Conservation (phyloP, 805 yeast genomes). For the Wickerhamomyces alni region DNA sequence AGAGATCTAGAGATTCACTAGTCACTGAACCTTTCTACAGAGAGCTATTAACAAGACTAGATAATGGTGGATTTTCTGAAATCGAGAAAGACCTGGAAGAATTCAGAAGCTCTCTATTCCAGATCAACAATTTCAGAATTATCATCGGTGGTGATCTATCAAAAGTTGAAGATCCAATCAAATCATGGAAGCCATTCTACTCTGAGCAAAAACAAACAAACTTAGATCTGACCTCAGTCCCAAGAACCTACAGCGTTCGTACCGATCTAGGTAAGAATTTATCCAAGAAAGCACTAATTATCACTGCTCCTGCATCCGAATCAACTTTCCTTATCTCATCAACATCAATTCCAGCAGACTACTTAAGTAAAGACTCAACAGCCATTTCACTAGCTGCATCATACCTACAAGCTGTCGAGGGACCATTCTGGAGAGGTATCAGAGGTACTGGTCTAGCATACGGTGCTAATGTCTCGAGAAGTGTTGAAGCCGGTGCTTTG, state of each 20-base stretch:
- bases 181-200: conserved; percentile 45
- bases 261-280: conserved; percentile 53
- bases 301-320: conserved; percentile 79
- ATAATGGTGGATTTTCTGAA: conserved; percentile 43
- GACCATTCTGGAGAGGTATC: conserved; percentile 95
- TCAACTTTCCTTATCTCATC: conserved; percentile 62
- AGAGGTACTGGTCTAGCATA: conserved; percentile 94
- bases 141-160: conserved; percentile 65
- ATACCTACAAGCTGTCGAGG: conserved; percentile 81
- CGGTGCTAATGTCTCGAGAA: conserved; percentile 63
- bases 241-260: conserved; percentile 46
- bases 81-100: conserved; percentile 45
- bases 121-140: conserved; percentile 54
- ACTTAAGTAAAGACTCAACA: conserved; percentile 53
- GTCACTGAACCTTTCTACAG: conserved; percentile 53
- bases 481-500: conserved; percentile 62
- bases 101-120: conserved; percentile 47
- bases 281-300: conserved; percentile 48
- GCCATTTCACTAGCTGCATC: conserved; percentile 69
- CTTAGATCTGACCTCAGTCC: conserved; percentile 30
- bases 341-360: conserved; percentile 54
- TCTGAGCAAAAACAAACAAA: conserved; percentile 8
- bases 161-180: conserved; percentile 47
- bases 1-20: conserved; percentile 61
- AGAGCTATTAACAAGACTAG: conserved; percentile 41